A percentile compares a stretch with the other conserved stretches of the same genome.
These are phyloP conservation scores for Solanum appendiculatum DNA, from an alignment of 257 asterid genomes.

Conservation along the genomic window DNA sequence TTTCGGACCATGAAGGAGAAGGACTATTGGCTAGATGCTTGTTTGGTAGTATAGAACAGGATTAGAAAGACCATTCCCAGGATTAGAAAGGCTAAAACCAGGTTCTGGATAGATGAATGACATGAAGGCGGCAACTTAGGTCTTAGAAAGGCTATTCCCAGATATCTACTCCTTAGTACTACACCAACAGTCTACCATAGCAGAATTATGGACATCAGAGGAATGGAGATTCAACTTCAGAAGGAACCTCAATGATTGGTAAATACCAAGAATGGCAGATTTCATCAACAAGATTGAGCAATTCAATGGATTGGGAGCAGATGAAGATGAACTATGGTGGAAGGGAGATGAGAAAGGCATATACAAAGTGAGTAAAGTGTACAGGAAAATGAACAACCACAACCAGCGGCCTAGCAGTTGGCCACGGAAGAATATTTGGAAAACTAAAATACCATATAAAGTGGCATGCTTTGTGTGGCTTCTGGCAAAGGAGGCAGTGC, in stretches of 20 bases:
- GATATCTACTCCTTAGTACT: not conserved
- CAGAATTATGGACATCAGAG: not conserved
- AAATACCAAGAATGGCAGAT: not conserved
- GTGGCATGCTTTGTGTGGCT: not conserved
- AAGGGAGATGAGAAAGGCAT: not conserved
- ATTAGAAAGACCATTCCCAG: not conserved
- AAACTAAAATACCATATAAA: not conserved
- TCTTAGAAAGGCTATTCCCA: not conserved
- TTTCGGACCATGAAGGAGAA: not conserved
- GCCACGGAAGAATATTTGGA: not conserved
- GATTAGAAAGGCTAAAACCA: not conserved
- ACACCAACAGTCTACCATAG: not conserved
- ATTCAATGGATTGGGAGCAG: not conserved
- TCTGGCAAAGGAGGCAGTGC: not conserved
- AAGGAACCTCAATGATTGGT: not conserved
- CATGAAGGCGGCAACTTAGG: not conserved
- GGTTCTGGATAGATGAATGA: not conserved
- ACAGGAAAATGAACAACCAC: not conserved
- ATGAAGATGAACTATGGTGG: not conserved
- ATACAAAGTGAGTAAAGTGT: not conserved
- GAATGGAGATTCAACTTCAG: not conserved
- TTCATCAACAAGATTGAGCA: not conserved
- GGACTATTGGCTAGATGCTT: not conserved
- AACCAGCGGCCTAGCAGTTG: not conserved
- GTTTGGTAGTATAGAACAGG: not conserved